Evolutionary conservation across 192 early-diverging fungal genomes (phyloP).

Genomic region (Coemansia sp.): DNA sequence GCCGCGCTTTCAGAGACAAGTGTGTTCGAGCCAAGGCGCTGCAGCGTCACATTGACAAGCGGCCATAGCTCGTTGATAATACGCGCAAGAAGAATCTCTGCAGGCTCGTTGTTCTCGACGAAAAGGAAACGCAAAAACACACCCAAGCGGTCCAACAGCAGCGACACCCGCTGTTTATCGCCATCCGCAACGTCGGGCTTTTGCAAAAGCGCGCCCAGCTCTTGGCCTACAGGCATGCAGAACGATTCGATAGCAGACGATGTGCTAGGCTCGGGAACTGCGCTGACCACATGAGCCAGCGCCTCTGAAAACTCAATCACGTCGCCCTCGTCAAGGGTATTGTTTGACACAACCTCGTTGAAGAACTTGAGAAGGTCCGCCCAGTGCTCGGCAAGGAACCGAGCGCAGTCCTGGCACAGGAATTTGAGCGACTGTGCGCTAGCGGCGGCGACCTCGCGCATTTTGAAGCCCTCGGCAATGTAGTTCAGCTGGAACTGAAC

Average conservation of each 20-base stretch:
- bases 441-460: constrained; percentile 79
- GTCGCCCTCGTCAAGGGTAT: constrained; percentile 68
- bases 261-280: constrained; percentile 60
- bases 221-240: constrained; percentile 42
- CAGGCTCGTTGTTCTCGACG: constrained; percentile 30
- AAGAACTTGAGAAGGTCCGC: constrained; percentile 83
- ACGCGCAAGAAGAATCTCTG: constrained; percentile 25
- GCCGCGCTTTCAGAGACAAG: constrained; percentile 42
- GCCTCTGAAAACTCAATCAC: constrained; percentile 80
- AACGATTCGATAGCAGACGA: constrained; percentile 44
- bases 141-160: constrained; percentile 49
- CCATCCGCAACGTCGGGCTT: constrained; percentile 16
- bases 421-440: constrained; percentile 84
- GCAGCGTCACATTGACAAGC: constrained; percentile 24
- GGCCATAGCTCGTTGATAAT: constrained; percentile 42
- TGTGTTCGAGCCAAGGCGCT: constrained; percentile 24
- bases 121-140: constrained; percentile 48
- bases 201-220: constrained; percentile 39
- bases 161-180: constrained; percentile 13
- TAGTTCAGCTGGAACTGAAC: constrained; percentile 91
- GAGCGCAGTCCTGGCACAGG: constrained; percentile 86
- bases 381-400: constrained; percentile 75
- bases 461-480: constrained; percentile 87
- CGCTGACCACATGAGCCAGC: constrained; percentile 84
- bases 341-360: constrained; percentile 59